Conservation (phyloP, 2,329 filamentous ascomycete species). For the Pyrenochaeta sp. region DNA sequence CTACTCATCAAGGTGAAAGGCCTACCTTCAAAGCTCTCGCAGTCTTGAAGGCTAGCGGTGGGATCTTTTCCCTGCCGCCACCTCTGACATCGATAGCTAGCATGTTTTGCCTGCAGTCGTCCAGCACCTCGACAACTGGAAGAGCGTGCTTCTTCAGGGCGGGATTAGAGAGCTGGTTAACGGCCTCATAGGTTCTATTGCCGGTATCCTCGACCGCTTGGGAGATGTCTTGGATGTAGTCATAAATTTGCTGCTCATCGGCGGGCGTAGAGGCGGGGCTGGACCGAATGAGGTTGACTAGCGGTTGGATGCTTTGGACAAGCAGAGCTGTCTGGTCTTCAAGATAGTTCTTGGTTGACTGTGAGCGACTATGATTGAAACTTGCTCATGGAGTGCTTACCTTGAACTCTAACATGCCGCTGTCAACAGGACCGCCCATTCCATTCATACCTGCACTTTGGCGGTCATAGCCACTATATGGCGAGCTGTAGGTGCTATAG, state of each 20-base stretch:
- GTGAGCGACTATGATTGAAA: slow-evolving; percentile 15
- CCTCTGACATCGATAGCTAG: slow-evolving; percentile 68
- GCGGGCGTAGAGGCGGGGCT: slow-evolving; percentile 35
- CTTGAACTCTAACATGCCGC: slow-evolving; percentile 66
- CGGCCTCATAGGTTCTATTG: slow-evolving; percentile 66
- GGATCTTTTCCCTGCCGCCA: slow-evolving; percentile 71
- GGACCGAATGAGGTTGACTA: slow-evolving; percentile 73
- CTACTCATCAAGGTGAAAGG: neutral
- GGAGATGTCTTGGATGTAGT: slow-evolving; percentile 75
- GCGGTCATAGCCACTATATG: slow-evolving; percentile 47
- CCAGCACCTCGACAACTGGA: slow-evolving; percentile 65
- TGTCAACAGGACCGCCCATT: slow-evolving; percentile 32
- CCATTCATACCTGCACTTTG: slow-evolving; percentile 41
- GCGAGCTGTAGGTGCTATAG: slow-evolving; percentile 48
- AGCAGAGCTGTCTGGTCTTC: slow-evolving; percentile 83
- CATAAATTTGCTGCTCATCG: slow-evolving; percentile 62
- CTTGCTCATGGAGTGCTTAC: slow-evolving; percentile 48
- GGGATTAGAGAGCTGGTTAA: slow-evolving; percentile 58
- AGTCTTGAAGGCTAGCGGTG: slow-evolving; percentile 87
- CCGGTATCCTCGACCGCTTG: slow-evolving; percentile 76
- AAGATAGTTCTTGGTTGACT: slow-evolving; percentile 70
- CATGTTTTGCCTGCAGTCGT: slow-evolving; percentile 71
- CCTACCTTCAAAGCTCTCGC: slow-evolving; percentile 77
- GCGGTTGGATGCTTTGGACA: slow-evolving; percentile 81
- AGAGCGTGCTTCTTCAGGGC: slow-evolving; percentile 60